A percentile compares a stretch with the other conserved stretches of the same genome.
Evolutionary conservation across 2,329 filamentous ascomycete genomes (phyloP).

Genomic region (Aspergillus quadrilineatus): DNA sequence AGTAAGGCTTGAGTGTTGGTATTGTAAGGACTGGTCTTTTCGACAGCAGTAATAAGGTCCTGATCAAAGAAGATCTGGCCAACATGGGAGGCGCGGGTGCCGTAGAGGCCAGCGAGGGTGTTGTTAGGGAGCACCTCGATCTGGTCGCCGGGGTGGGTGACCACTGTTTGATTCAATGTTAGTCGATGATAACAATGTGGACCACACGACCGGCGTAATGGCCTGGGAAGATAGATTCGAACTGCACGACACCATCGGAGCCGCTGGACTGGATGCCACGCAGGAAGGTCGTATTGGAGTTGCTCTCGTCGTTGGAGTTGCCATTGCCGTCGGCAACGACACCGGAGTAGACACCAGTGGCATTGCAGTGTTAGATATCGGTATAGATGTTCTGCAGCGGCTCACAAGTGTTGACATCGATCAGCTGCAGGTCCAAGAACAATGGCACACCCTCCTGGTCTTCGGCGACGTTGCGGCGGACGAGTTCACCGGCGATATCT

Average conservation of each 20-base stretch:
- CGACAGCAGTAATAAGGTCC: slow-evolving; percentile 48
- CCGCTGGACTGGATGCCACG: slow-evolving; percentile 49
- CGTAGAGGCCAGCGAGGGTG: slow-evolving; percentile 49
- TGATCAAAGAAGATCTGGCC: slow-evolving; percentile 67
- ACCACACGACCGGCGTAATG: slow-evolving; percentile 41
- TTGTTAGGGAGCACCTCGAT: slow-evolving; percentile 46
- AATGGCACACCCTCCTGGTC: slow-evolving; percentile 38
- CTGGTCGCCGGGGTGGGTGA: slow-evolving; percentile 31
- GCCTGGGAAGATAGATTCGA: slow-evolving; percentile 47
- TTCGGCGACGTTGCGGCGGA: slow-evolving; percentile 35
- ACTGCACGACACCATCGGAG: slow-evolving; percentile 43
- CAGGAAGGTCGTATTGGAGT: slow-evolving; percentile 46
- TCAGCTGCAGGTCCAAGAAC: slow-evolving; percentile 42
- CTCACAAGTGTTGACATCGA: slow-evolving; percentile 45
- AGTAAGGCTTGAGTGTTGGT: slow-evolving; percentile 18
- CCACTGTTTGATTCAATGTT: slow-evolving; percentile 19
- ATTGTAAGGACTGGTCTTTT: slow-evolving; percentile 41
- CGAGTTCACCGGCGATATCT: slow-evolving; percentile 40
- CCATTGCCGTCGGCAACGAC: slow-evolving; percentile 40
- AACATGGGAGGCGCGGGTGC: slow-evolving; percentile 54
- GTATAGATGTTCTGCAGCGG: slow-evolving; percentile 37
- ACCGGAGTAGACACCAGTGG: slow-evolving; percentile 43
- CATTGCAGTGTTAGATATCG: slow-evolving; percentile 46
- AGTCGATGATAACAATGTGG: background rate
- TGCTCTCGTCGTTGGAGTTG: slow-evolving; percentile 36